A percentile compares a stretch with the other conserved stretches of the same genome.
phyloP scores from a whole-genome alignment of 148 eudicot genomes.

The Camellia sinensis region DNA sequence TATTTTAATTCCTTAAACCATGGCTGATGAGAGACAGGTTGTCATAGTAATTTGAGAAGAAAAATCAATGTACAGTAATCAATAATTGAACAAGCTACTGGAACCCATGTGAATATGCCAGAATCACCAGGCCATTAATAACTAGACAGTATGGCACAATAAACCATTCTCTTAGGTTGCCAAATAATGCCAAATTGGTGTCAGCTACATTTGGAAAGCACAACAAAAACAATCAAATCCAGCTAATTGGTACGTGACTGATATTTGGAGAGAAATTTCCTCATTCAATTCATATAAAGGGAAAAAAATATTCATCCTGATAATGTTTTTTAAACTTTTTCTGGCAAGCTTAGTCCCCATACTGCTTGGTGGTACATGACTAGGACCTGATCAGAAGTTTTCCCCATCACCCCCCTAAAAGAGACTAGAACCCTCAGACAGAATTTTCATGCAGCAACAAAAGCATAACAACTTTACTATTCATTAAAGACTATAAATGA shows the following conservation, averaged over 20 bases:
- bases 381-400: constrained; percentile 9
- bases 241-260: background rate
- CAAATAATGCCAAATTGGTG: background rate
- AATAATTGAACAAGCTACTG: background rate
- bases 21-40: too few relatives aligned
- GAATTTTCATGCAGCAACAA: background rate
- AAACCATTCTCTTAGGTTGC: background rate
- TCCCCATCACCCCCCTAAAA: background rate
- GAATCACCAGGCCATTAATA: background rate
- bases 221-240: background rate
- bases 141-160: background rate
- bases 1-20: background rate
- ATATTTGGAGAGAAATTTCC: constrained; percentile 7
- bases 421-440: background rate
- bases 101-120: background rate
- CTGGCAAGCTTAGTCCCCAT: background rate
- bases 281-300: too few relatives aligned
- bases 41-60: background rate
- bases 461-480: background rate
- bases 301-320: background rate
- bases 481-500: background rate
- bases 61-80: background rate
- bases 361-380: background rate
- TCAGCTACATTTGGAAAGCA: background rate
- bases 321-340: background rate